These are phyloP conservation scores for Coemansia sp. DNA, from an alignment of 192 early-diverging fungal species.

Conservation along the genomic window DNA sequence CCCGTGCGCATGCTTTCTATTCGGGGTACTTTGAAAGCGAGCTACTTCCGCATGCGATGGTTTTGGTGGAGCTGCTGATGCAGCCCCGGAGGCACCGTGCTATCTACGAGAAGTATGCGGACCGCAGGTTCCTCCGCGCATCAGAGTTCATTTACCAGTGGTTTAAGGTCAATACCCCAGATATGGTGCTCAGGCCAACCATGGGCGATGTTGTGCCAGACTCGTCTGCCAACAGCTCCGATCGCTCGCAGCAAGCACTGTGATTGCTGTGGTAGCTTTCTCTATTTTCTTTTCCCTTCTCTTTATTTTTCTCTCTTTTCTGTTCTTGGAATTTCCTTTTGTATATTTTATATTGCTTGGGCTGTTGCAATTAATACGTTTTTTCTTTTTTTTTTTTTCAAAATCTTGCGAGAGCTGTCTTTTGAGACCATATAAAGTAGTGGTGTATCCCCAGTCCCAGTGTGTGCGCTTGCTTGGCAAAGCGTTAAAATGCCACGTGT, in stretches of 20 bases:
- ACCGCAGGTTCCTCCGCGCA: conserved; percentile 37
- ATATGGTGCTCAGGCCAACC: conserved; percentile 14
- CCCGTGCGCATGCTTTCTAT: conserved; percentile 60
- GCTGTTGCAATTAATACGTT: neutral
- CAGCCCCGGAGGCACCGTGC: conserved; percentile 42
- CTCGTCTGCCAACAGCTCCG: neutral
- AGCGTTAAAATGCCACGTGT: too few relatives aligned
- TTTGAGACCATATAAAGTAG: too few relatives aligned
- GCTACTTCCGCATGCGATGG: conserved; percentile 41
- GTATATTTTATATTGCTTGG: conserved; percentile 1
- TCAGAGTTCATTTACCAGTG: conserved; percentile 47
- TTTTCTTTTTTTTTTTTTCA: neutral
- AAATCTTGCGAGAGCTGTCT: too few relatives aligned
- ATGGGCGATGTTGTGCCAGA: conserved; percentile 9
- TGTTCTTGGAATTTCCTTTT: neutral
- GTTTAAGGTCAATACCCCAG: conserved; percentile 12
- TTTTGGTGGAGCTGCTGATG: conserved; percentile 59
- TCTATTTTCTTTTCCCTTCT: neutral
- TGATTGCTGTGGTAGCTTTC: neutral
- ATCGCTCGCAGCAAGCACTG: neutral
- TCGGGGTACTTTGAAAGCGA: conserved; percentile 70
- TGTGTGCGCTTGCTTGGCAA: too few relatives aligned
- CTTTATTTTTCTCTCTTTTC: conserved; percentile 6
- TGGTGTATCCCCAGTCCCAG: too few relatives aligned
- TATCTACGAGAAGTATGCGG: conserved; percentile 53